Percentiles rank a stretch among this genome's conserved stretches.
These are phyloP conservation scores for Mesembryanthemum crystallinum DNA, from an alignment of 148 eudicot genomes.

Conservation along the genomic window DNA sequence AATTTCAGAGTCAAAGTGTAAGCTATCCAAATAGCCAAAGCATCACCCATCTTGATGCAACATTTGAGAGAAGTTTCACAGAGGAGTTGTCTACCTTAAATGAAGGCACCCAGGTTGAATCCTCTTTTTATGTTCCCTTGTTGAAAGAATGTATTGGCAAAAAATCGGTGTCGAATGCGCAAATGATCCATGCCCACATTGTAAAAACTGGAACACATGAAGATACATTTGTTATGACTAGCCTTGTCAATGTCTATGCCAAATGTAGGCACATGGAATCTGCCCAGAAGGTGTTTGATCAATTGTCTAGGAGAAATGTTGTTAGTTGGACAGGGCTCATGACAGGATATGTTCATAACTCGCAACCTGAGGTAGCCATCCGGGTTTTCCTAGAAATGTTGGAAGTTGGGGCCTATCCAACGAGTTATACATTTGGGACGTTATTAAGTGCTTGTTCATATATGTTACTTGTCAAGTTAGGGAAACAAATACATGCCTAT, in stretches of 20 bases:
- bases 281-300: slow-evolving; percentile 59
- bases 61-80: slow-evolving; percentile 26
- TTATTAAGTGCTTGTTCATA: slow-evolving; percentile 55
- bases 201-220: slow-evolving; percentile 50
- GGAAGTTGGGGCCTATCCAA: slow-evolving; percentile 52
- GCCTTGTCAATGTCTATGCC: slow-evolving; percentile 60
- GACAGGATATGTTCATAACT: slow-evolving; percentile 61
- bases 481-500: slow-evolving; percentile 62
- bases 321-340: slow-evolving; percentile 73
- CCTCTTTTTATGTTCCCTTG: slow-evolving; percentile 49
- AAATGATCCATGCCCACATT: slow-evolving; percentile 54
- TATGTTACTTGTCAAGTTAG: slow-evolving; percentile 36
- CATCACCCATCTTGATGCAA: slow-evolving; percentile 34
- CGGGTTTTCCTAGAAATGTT: slow-evolving; percentile 51
- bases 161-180: slow-evolving; percentile 37
- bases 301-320: slow-evolving; percentile 51
- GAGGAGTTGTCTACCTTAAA: slow-evolving; percentile 36
- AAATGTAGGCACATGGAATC: slow-evolving; percentile 55
- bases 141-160: slow-evolving; percentile 55
- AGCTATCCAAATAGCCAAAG: slow-evolving; percentile 28
- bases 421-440: slow-evolving; percentile 55
- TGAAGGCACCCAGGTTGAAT: slow-evolving; percentile 38
- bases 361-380: slow-evolving; percentile 48
- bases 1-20: slow-evolving; percentile 32
- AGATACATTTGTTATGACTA: slow-evolving; percentile 58